Conservation (phyloP, 2,329 filamentous ascomycete species). For the Colletotrichum sp. region DNA sequence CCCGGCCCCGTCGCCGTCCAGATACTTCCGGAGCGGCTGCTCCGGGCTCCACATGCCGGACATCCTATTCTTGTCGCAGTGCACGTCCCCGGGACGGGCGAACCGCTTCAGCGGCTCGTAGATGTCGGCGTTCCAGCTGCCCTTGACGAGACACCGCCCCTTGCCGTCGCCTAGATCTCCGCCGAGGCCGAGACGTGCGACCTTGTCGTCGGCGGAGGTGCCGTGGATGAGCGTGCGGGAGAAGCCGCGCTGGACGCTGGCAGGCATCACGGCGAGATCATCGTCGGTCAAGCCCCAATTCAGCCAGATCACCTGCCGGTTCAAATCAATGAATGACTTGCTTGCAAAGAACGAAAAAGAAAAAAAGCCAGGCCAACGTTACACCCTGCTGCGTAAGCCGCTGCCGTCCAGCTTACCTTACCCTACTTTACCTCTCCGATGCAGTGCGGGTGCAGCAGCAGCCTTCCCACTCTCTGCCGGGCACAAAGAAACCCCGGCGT, state of each 20-base stretch:
- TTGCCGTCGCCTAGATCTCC: constrained; percentile 47
- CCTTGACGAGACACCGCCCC: constrained; percentile 53
- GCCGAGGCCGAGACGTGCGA: constrained; percentile 42
- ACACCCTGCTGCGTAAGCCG: background rate
- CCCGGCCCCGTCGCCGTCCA: constrained; percentile 30
- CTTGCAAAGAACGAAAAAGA: background rate
- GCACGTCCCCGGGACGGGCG: constrained; percentile 42
- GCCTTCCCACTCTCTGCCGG: background rate
- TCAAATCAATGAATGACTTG: background rate
- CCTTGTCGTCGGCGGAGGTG: constrained; percentile 2
- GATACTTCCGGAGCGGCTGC: constrained; percentile 45
- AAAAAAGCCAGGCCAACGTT: background rate
- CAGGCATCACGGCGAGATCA: constrained; percentile 55
- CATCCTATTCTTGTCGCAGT: constrained; percentile 62
- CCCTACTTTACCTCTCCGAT: background rate
- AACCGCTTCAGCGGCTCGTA: constrained; percentile 48
- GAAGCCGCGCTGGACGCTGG: constrained; percentile 53
- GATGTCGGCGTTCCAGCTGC: constrained; percentile 61
- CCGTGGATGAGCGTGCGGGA: constrained; percentile 38
- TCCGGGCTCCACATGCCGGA: constrained; percentile 57
- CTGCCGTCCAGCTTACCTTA: background rate
- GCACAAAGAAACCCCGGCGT: background rate
- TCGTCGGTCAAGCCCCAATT: constrained; percentile 63
- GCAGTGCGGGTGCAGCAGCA: background rate
- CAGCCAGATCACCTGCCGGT: constrained; percentile 50